Evolutionary conservation across 1,284 basidiomycete genomes (phyloP), one percentile per base, ranked within the genome.

Genomic region (Earliella scabrosa): DNA sequence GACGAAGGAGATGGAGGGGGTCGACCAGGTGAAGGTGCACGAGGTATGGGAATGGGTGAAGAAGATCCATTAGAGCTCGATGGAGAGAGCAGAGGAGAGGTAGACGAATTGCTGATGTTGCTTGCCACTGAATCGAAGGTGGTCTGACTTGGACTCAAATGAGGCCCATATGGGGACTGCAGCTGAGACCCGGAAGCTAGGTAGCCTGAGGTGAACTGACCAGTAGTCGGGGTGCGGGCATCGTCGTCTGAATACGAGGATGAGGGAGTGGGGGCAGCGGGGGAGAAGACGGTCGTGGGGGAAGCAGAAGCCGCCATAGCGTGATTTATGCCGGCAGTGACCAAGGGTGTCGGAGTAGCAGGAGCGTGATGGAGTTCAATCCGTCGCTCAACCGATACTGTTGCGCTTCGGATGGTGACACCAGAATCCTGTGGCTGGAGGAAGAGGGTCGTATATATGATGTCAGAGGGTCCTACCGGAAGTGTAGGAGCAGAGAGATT

Each of bases 391-490:
- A 78, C 66, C 40, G 70, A 65, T 29, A 77, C 58, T 35, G 71
- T 68, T 18, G 75, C 70, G 44, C 72, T 70, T 44, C 71, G 71
- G 31, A 77, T 60, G 27, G 64, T 54, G 52, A 74, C 70, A 36
- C 59, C 57, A 9, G 69, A 68, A 53, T 75, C 71, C 58, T 68
- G 55, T 7, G 75, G 72, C 44, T 68, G 71, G 39, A 77, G 61
- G 44, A 67, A 65, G 45, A 78, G 55, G 31, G 72, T 67, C 49
- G 75, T 66, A 54, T 75, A 73, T 56, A 78, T 65, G 43, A 75
- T 65, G 60, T 78, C 77, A 43, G 66, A 67, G 16, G 77, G 77
- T 16, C 75, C 77, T 49, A 77, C 63, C 11, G 75, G 70, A 41
- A 63, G 60, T n/a, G 67, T 59, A n/a, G 76, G 75, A 5, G 71